These are phyloP conservation scores for Ceratocystis destructans DNA, from an alignment of 2,329 filamentous ascomycete genomes.

Conservation along the genomic window DNA sequence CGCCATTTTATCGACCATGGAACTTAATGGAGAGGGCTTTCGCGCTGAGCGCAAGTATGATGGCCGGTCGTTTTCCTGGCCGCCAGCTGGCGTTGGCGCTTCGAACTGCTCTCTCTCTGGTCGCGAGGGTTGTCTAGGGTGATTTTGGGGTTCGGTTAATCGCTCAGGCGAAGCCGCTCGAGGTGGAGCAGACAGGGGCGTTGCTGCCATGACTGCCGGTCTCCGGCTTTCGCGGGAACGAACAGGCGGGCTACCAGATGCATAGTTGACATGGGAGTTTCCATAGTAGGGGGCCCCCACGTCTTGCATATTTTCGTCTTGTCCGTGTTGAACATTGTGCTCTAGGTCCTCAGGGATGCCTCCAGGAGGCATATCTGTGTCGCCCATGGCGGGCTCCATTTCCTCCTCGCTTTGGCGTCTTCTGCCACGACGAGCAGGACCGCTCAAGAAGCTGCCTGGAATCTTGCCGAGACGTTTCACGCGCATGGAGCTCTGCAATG, in stretches of 20 bases:
- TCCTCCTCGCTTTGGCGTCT: conserved; percentile 56
- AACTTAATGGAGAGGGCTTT: conserved; percentile 13
- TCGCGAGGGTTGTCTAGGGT: conserved; percentile 20
- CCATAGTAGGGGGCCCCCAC: conserved; percentile 34
- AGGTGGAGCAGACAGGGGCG: conserved; percentile 46
- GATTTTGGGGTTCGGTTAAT: not conserved
- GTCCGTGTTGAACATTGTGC: conserved; percentile 29
- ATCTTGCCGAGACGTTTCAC: conserved; percentile 64
- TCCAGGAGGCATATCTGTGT: conserved; percentile 27
- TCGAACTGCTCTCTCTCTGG: not conserved
- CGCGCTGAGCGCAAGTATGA: conserved; percentile 42
- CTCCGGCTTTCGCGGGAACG: conserved; percentile 29
- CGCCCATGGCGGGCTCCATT: conserved; percentile 30
- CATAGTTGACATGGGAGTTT: conserved; percentile 30
- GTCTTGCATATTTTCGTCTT: conserved; percentile 23
- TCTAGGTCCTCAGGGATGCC: conserved; percentile 31
- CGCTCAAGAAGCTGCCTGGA: conserved; percentile 64
- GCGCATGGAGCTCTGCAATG: conserved; percentile 59
- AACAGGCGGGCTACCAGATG: conserved; percentile 44
- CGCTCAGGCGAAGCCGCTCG: conserved; percentile 34
- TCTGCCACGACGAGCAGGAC: conserved; percentile 62
- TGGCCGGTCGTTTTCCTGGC: conserved; percentile 75
- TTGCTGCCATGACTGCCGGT: conserved; percentile 22
- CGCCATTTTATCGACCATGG: conserved; percentile 8
- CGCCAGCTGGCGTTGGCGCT: conserved; percentile 36